A percentile compares a stretch with the other conserved stretches of the same genome.
These are phyloP conservation scores for Diaporthe vexans DNA, from an alignment of 2,329 filamentous ascomycete genomes.

Conservation along the genomic window DNA sequence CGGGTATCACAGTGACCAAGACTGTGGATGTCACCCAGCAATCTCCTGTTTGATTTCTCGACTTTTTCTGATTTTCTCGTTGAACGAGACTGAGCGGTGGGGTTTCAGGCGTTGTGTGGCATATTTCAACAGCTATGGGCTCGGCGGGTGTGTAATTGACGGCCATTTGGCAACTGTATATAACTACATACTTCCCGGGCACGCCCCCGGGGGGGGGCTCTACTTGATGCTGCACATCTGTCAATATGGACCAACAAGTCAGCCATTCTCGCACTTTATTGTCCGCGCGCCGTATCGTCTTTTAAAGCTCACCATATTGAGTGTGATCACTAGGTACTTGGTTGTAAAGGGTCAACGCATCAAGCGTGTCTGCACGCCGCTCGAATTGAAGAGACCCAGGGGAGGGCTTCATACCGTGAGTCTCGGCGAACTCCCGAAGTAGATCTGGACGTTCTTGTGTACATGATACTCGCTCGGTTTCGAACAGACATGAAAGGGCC, in stretches of 20 bases:
- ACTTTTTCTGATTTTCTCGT: slow-evolving; percentile 5
- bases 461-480: too few relatives aligned
- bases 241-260: slow-evolving; percentile 7
- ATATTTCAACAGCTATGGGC: background rate
- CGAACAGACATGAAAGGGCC: background rate
- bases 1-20: slow-evolving; percentile 41
- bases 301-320: too few relatives aligned
- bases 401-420: too few relatives aligned
- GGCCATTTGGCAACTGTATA: slow-evolving; percentile 15
- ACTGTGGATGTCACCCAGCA: slow-evolving; percentile 37
- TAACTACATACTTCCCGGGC: background rate
- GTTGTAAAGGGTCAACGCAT: background rate
- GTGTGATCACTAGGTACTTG: background rate
- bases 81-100: slow-evolving; percentile 14
- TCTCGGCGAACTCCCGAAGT: too few relatives aligned
- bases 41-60: slow-evolving; percentile 24
- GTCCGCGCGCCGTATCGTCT: too few relatives aligned
- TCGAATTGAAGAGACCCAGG: background rate
- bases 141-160: background rate
- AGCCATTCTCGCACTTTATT: background rate
- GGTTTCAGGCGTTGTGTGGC: background rate
- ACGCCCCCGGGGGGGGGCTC: background rate
- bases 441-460: background rate
- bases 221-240: background rate
- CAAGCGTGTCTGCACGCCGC: background rate